phyloP scores from a whole-genome alignment of 805 yeast species.

The Ogataea wickerhamii region DNA sequence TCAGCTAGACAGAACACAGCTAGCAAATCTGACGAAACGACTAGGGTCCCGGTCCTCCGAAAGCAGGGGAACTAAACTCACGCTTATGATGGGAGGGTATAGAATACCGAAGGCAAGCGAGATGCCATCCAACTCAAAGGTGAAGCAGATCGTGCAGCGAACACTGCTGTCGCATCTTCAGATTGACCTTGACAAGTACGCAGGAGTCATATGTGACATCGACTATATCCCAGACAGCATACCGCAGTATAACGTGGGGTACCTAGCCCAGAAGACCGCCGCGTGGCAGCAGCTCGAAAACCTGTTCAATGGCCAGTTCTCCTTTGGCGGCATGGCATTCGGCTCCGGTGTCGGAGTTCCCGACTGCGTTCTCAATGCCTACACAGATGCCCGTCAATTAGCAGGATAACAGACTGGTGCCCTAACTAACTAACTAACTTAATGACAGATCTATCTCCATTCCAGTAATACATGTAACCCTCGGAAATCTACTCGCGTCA shows the following conservation, averaged over 20 bases:
- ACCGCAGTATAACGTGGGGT: slow-evolving; percentile 79
- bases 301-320: slow-evolving; percentile 40
- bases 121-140: slow-evolving; percentile 21
- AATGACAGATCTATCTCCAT: no score
- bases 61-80: slow-evolving; percentile 52
- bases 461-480: no score
- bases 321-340: slow-evolving; percentile 76
- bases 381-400: slow-evolving; percentile 58
- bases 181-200: slow-evolving; percentile 16
- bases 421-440: no score
- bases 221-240: slow-evolving; percentile 55
- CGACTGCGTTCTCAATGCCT: slow-evolving; percentile 68
- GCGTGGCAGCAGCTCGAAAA: slow-evolving; percentile 33
- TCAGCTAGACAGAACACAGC: slow-evolving; percentile 1
- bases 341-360: slow-evolving; percentile 87
- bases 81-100: slow-evolving; percentile 87
- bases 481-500: no score
- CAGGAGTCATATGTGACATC: slow-evolving; percentile 29
- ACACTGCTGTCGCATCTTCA: slow-evolving; percentile 20
- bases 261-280: slow-evolving; percentile 39
- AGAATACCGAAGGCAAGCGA: slow-evolving; percentile 16
- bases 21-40: slow-evolving; percentile 16
- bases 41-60: slow-evolving; percentile 15
- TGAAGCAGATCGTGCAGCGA: slow-evolving; percentile 22
- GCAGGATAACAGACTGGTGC: no score